Percentiles rank a stretch among this genome's conserved stretches.
Evolutionary conservation across 768 basidiomycete genomes (phyloP).

Genomic region (Amanita fuliginea): DNA sequence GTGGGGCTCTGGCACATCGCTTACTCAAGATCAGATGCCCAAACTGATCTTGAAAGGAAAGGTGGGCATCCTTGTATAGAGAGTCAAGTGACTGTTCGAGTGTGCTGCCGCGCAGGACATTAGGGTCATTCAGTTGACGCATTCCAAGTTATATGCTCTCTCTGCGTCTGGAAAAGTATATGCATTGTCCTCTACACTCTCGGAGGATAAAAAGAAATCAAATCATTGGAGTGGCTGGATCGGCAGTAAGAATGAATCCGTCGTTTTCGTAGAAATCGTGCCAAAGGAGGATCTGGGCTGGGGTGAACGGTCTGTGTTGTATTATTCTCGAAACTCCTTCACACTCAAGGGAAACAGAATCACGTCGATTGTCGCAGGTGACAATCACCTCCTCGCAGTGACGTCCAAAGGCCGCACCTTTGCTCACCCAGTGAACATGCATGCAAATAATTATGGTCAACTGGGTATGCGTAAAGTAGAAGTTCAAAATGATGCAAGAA

Average conservation of each 20-base stretch:
- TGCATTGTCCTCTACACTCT: slow-evolving; percentile 42
- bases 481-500: slow-evolving; percentile 26
- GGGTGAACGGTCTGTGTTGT: slow-evolving; percentile 51
- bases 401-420: slow-evolving; percentile 71
- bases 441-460: slow-evolving; percentile 76
- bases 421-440: slow-evolving; percentile 60
- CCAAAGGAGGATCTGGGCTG: slow-evolving; percentile 43
- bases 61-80: slow-evolving; percentile 24
- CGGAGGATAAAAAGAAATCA: slow-evolving; percentile 36
- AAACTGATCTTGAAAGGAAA: slow-evolving; percentile 52
- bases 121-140: slow-evolving; percentile 46
- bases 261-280: slow-evolving; percentile 52
- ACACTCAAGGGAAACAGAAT: slow-evolving; percentile 34
- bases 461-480: slow-evolving; percentile 66
- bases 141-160: slow-evolving; percentile 61
- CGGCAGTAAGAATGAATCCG: slow-evolving; percentile 36
- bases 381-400: slow-evolving; percentile 60
- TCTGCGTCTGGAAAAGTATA: slow-evolving; percentile 72
- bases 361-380: slow-evolving; percentile 61
- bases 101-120: slow-evolving; percentile 44
- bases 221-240: slow-evolving; percentile 42
- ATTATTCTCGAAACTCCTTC: background rate
- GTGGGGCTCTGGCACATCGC: slow-evolving; percentile 61
- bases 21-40: slow-evolving; percentile 23
- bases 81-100: slow-evolving; percentile 1